These are phyloP conservation scores for Chondrus crispus DNA, from an alignment of 23 red algal genomes.

Conservation along the genomic window DNA sequence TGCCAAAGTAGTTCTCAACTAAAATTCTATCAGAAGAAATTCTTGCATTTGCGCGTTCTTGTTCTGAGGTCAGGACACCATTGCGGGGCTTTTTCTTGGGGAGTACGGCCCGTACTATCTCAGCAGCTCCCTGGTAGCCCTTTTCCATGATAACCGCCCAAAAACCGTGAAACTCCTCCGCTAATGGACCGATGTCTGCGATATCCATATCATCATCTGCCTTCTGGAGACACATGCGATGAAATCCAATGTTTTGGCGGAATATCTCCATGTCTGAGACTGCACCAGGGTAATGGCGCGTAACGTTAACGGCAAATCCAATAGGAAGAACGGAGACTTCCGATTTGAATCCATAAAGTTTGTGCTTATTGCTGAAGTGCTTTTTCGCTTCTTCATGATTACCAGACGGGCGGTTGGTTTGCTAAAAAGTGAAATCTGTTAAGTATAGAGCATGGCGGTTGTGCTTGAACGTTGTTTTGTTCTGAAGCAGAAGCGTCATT, in stretches of 20 bases:
- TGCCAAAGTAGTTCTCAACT: slow-evolving; percentile 10
- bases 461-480: neutral
- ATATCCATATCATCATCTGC: no score
- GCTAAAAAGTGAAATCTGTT: slow-evolving; percentile 1
- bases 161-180: neutral
- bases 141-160: slow-evolving; percentile 1
- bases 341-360: neutral
- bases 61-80: neutral
- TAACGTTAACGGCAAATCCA: no score
- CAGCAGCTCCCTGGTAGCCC: neutral
- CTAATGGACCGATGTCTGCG: slow-evolving; percentile 1
- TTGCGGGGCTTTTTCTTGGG: neutral
- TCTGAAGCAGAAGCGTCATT: neutral
- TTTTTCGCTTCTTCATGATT: neutral
- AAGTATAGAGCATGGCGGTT: neutral
- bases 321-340: slow-evolving; percentile 11
- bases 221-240: no score
- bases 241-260: neutral
- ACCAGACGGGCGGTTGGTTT: neutral
- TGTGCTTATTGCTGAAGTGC: neutral
- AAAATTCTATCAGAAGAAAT: slow-evolving; percentile 1
- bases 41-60: neutral
- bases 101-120: neutral
- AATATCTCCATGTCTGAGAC: neutral
- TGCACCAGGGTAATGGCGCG: no score